Conservation (phyloP, 331 rosid genomes). For the Quercus lobata region DNA sequence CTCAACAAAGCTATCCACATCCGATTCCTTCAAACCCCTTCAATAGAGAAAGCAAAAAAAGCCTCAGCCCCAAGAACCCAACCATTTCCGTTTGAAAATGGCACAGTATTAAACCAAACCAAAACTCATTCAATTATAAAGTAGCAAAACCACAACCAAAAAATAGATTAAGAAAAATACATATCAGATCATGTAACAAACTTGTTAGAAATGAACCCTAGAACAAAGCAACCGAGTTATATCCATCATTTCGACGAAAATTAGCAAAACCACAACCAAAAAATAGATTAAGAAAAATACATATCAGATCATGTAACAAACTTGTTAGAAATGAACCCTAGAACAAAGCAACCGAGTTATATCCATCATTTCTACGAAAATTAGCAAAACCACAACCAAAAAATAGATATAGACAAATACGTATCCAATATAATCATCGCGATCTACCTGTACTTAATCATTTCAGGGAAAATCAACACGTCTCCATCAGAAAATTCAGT, state of each 20-base stretch:
- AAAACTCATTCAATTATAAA: background rate
- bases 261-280: background rate
- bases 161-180: background rate
- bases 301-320: background rate
- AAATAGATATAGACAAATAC: background rate
- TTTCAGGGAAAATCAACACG: slow-evolving; percentile 75
- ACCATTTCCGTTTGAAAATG: background rate
- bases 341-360: background rate
- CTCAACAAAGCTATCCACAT: slow-evolving; percentile 64
- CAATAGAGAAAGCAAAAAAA: slow-evolving; percentile 13
- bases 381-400: background rate
- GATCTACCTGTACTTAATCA: slow-evolving; percentile 72
- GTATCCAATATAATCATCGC: background rate
- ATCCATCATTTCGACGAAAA: background rate
- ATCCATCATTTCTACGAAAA: background rate
- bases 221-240: background rate
- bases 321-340: background rate
- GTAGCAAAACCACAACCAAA: background rate
- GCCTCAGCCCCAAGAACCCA: background rate
- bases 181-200: background rate
- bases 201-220: background rate
- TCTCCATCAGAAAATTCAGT: slow-evolving; percentile 66
- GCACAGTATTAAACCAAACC: background rate
- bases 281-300: background rate
- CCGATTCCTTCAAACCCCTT: slow-evolving; percentile 72